Percentiles rank a stretch among this genome's conserved stretches.
phyloP scores from a whole-genome alignment of 768 basidiomycete genomes.

The Hericium coralloides region DNA sequence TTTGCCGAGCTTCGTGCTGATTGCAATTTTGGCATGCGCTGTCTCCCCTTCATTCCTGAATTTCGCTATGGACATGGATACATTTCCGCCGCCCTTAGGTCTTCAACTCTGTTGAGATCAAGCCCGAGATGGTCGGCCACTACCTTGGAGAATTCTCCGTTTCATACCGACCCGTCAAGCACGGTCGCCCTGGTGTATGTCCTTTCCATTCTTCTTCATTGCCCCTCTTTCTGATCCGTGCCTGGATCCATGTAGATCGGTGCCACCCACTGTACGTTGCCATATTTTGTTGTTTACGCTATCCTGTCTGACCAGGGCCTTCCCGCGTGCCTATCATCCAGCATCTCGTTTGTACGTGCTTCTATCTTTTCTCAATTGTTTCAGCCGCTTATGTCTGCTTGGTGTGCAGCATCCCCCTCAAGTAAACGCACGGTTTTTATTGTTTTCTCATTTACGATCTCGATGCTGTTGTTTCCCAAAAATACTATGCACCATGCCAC shows the following conservation, averaged over 20 bases:
- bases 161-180: constrained; percentile 98
- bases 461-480: constrained; percentile 17
- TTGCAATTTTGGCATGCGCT: neutral
- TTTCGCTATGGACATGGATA: neutral
- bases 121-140: constrained; percentile 99
- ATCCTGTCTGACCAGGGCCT: constrained; percentile 2
- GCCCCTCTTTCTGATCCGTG: constrained; percentile 10
- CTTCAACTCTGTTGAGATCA: constrained; percentile 97
- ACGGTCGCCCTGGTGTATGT: constrained; percentile 98
- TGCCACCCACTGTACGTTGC: constrained; percentile 79
- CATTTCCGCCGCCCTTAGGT: constrained; percentile 33
- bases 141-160: constrained; percentile 97
- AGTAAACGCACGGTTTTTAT: constrained; percentile 45
- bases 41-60: neutral
- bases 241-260: constrained; percentile 46
- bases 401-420: constrained; percentile 77
- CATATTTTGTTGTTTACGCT: neutral
- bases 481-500: constrained; percentile 31
- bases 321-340: constrained; percentile 19
- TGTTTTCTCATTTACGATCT: constrained; percentile 20
- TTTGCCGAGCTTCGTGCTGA: neutral
- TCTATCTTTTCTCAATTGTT: neutral
- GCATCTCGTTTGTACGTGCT: constrained; percentile 69
- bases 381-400: constrained; percentile 7
- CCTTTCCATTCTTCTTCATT: neutral